Percentiles rank a stretch among this genome's conserved stretches.
Conservation (phyloP, 1,284 basidiomycete species). For the Boletus mariae region DNA sequence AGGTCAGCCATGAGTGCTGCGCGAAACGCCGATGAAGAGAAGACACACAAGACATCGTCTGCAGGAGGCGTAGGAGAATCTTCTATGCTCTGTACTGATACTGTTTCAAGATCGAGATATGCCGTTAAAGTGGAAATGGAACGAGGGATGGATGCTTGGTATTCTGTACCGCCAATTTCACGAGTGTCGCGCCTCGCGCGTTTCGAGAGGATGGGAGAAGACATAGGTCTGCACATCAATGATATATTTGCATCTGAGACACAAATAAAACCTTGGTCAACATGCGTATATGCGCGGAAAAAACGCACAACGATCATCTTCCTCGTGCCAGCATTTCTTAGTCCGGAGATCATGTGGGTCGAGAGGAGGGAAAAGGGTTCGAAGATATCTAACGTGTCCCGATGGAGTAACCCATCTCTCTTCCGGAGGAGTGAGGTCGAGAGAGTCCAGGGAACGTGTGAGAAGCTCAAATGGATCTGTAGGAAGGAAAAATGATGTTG, state of each 20-base stretch:
- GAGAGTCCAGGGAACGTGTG: constrained; percentile 32
- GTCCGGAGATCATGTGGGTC: constrained; percentile 29
- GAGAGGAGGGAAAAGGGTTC: constrained; percentile 21
- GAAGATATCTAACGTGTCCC: constrained; percentile 40
- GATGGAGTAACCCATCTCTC: constrained; percentile 42
- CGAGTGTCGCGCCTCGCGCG: constrained; percentile 40
- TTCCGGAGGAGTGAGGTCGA: constrained; percentile 37
- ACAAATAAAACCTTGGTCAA: constrained; percentile 13
- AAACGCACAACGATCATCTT: constrained; percentile 30
- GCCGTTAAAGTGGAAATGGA: constrained; percentile 21
- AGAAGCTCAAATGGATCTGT: constrained; percentile 49
- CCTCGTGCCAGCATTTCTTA: constrained; percentile 35
- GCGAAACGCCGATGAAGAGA: background rate
- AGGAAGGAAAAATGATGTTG: constrained; percentile 46
- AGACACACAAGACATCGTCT: constrained; percentile 35
- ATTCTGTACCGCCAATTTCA: constrained; percentile 20
- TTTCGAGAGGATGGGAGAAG: constrained; percentile 40
- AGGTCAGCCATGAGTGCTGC: background rate
- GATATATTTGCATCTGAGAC: constrained; percentile 23
- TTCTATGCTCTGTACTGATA: constrained; percentile 23
- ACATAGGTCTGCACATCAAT: constrained; percentile 32
- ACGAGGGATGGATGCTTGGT: constrained; percentile 25
- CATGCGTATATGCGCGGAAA: constrained; percentile 9
- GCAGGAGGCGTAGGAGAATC: constrained; percentile 22
- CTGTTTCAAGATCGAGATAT: constrained; percentile 13